Conservation (phyloP, 2,329 filamentous ascomycete genomes). For the Aureobasidium sp. region DNA sequence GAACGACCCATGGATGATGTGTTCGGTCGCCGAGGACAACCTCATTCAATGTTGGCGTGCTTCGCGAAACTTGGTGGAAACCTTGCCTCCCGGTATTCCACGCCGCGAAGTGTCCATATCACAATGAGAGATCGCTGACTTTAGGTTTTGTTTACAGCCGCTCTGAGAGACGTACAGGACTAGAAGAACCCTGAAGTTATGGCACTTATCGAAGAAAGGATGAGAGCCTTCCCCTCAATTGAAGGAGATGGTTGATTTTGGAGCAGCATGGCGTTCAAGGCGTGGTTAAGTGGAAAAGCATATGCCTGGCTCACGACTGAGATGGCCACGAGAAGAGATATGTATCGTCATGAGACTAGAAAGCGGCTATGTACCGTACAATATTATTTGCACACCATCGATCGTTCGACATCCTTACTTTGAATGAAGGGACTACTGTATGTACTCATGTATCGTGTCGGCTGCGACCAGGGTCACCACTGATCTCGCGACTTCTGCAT, state of each 20-base stretch:
- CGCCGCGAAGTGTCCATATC: slow-evolving; percentile 22
- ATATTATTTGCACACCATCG: background rate
- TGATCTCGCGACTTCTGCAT: too few relatives aligned
- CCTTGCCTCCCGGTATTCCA: slow-evolving; percentile 22
- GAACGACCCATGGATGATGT: slow-evolving; percentile 94
- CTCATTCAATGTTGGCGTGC: slow-evolving; percentile 71
- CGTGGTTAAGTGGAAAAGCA: background rate
- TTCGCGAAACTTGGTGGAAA: slow-evolving; percentile 27
- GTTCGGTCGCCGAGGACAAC: slow-evolving; percentile 94
- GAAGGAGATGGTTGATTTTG: background rate
- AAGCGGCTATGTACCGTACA: background rate
- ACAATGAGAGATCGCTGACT: slow-evolving; percentile 1
- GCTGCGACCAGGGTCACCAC: too few relatives aligned
- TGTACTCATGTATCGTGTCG: too few relatives aligned
- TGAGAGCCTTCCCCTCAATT: background rate
- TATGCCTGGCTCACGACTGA: background rate
- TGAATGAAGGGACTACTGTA: too few relatives aligned
- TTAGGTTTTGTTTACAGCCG: background rate
- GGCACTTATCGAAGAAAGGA: background rate
- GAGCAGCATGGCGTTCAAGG: slow-evolving; percentile 6
- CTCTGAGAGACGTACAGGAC: slow-evolving; percentile 9
- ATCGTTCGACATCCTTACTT: background rate
- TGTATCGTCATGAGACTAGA: background rate
- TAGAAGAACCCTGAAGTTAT: background rate
- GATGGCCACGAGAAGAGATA: background rate